A percentile compares a stretch with the other conserved stretches of the same genome.
Evolutionary conservation across 2,329 filamentous ascomycete genomes (phyloP).

Genomic region (Fusarium pseudograminearum): DNA sequence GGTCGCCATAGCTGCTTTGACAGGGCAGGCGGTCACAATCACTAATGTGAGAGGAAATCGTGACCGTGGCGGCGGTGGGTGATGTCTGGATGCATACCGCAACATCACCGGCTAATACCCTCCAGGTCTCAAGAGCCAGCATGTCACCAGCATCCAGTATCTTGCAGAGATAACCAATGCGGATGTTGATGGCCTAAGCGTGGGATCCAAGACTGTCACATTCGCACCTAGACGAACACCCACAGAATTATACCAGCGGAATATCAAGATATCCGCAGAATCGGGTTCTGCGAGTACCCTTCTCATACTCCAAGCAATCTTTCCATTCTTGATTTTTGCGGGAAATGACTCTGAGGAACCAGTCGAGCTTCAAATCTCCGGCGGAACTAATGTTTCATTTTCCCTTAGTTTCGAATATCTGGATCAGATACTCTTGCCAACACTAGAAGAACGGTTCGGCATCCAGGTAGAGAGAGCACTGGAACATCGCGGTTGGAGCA

Average conservation of each 20-base stretch:
- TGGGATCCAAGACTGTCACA: slow-evolving; percentile 64
- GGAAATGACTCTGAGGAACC: slow-evolving; percentile 57
- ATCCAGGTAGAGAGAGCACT: slow-evolving; percentile 61
- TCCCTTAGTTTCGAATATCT: slow-evolving; percentile 72
- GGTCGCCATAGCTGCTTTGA: slow-evolving; percentile 67
- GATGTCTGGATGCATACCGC: neutral
- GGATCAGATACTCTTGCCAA: slow-evolving; percentile 70
- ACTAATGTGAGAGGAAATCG: slow-evolving; percentile 68
- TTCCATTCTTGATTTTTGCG: slow-evolving; percentile 70
- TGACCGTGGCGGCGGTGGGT: slow-evolving; percentile 50
- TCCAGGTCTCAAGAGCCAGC: slow-evolving; percentile 70
- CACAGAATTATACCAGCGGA: slow-evolving; percentile 55
- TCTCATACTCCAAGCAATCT: slow-evolving; percentile 70
- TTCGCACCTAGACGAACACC: slow-evolving; percentile 59
- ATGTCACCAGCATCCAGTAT: slow-evolving; percentile 67
- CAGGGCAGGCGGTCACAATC: slow-evolving; percentile 65
- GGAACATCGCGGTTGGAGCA: slow-evolving; percentile 63
- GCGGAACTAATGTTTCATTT: slow-evolving; percentile 70
- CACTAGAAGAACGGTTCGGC: slow-evolving; percentile 63
- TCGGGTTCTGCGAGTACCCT: slow-evolving; percentile 66
- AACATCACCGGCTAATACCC: slow-evolving; percentile 11
- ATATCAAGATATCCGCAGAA: slow-evolving; percentile 62
- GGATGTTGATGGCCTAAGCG: slow-evolving; percentile 61
- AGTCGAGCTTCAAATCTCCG: slow-evolving; percentile 64
- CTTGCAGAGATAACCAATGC: slow-evolving; percentile 66